Base-by-base conservation (phyloP, 2,329 filamentous ascomycete species). In the Aspergillus vadensis region DNA sequence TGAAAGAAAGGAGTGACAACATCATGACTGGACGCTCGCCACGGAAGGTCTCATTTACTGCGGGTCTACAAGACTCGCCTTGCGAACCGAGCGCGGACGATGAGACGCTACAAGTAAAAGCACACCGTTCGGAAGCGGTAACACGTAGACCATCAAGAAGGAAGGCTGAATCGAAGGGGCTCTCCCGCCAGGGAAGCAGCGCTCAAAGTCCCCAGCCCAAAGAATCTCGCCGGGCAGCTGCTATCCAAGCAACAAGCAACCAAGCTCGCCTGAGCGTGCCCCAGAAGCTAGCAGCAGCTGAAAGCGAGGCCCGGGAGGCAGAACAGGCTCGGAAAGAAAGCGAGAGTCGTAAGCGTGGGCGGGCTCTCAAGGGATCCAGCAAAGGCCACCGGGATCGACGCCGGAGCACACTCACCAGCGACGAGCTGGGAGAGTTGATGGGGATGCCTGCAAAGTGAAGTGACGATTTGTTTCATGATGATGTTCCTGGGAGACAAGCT, bases 391-490 rank as follows among this genome's bases (percentile, higher is more conserved):
- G 69, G 21, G 72, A 69, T 36, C 70, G 73, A 48, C 72, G 79
- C 60, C 72, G 79, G 49, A 81, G 79, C 58, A 81, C 79, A 27
- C 68, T 81, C 23, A 80, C 76, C n/a, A 76, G 69, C 44, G 76
- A 79, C 52, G 79, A 81, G 63, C 67, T 81, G 48, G 79, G 77
- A 17, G 74, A 76, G 59, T 65, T 79, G 57, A 71, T 79, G 71
- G 72, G 75, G 15, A 68, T 70, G 58, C 55, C 61, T 10, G 54
- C 64, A 14, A 48, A 52, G 53, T 67, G 50, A 67, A 23, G 32
- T 55, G 32, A 36, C 32, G 32, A 36, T 44, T 32, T 44, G 39
- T 47, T 44, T 27, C 53, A 30, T 32, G 25, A 55, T 32, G 25
- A 47, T 55, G 53, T 55, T 32, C 39, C 47, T 30, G 47, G 7